Conservation (phyloP, 805 yeast genomes). For the Myxozyma geophila region DNA sequence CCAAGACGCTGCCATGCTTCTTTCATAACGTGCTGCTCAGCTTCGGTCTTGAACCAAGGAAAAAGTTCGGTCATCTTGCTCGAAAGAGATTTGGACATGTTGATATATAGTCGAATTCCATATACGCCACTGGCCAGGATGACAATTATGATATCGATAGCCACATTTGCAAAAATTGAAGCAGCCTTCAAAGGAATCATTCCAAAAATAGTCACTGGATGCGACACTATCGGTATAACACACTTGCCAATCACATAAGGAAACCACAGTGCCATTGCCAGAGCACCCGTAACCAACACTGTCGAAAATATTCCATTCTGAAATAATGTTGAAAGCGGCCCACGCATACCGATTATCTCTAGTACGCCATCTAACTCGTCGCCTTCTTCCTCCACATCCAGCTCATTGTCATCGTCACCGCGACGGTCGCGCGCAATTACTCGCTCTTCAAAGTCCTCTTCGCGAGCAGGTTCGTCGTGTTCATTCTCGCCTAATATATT, state of each 20-base stretch:
- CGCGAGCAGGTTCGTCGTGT: not conserved
- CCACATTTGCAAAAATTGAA: slow-evolving; percentile 23
- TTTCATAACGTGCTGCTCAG: slow-evolving; percentile 10
- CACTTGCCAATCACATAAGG: slow-evolving; percentile 41
- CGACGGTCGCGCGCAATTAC: slow-evolving; percentile 5
- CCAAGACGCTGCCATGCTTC: slow-evolving; percentile 18
- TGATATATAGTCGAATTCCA: not conserved
- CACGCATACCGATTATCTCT: slow-evolving; percentile 41
- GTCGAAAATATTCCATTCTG: slow-evolving; percentile 35
- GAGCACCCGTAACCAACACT: slow-evolving; percentile 31
- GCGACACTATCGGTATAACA: slow-evolving; percentile 18
- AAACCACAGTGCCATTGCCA: slow-evolving; percentile 35
- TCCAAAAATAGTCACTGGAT: slow-evolving; percentile 26
- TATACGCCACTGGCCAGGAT: slow-evolving; percentile 4
- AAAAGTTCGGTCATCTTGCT: slow-evolving; percentile 2
- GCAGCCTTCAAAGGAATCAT: slow-evolving; percentile 18
- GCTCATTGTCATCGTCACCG: slow-evolving; percentile 31
- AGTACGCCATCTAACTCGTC: slow-evolving; percentile 42
- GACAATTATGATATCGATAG: slow-evolving; percentile 25
- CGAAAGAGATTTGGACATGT: slow-evolving; percentile 1
- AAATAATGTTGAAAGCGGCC: slow-evolving; percentile 38
- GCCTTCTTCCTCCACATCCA: slow-evolving; percentile 28
- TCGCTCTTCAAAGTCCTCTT: not conserved
- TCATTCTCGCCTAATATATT: slow-evolving; percentile 14
- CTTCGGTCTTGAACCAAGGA: slow-evolving; percentile 9